phyloP scores from a whole-genome alignment of 495 filamentous ascomycete genomes.

The Talaromyces trachyspermus region DNA sequence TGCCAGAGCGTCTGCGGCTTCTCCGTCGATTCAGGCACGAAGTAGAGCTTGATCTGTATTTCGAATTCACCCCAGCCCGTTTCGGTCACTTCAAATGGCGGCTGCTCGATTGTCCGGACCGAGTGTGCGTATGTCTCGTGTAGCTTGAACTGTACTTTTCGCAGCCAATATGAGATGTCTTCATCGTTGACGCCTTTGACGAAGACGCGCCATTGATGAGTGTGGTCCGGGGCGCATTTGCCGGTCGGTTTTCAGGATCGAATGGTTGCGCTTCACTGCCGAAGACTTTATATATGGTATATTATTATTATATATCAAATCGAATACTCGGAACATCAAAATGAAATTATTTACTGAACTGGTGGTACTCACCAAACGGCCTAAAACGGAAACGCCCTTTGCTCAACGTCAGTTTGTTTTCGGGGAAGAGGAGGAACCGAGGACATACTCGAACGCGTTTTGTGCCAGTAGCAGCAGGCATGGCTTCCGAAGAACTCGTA shows the following conservation, averaged over 20 bases:
- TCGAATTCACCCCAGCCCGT: slow-evolving; percentile 98
- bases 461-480: slow-evolving; percentile 49
- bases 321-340: no score
- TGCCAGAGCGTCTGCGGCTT: slow-evolving; percentile 91
- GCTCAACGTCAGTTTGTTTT: slow-evolving; percentile 1
- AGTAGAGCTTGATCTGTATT: slow-evolving; percentile 87
- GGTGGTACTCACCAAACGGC: slow-evolving; percentile 54
- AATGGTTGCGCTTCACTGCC: slow-evolving; percentile 72
- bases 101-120: slow-evolving; percentile 66
- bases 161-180: slow-evolving; percentile 91
- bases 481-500: no score
- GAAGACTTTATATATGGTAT: slow-evolving; percentile 45
- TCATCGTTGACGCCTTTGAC: slow-evolving; percentile 78
- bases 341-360: no score
- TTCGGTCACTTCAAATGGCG: slow-evolving; percentile 79
- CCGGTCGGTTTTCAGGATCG: slow-evolving; percentile 59
- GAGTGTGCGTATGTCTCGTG: slow-evolving; percentile 91
- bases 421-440: background rate
- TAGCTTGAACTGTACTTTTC: slow-evolving; percentile 95
- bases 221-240: slow-evolving; percentile 66
- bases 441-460: slow-evolving; percentile 51
- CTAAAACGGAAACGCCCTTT: slow-evolving; percentile 66
- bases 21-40: slow-evolving; percentile 74
- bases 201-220: slow-evolving; percentile 90
- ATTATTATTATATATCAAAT: no score